Base-by-base conservation (phyloP, 306 rosid species). In the Erythrophleum fordii region DNA sequence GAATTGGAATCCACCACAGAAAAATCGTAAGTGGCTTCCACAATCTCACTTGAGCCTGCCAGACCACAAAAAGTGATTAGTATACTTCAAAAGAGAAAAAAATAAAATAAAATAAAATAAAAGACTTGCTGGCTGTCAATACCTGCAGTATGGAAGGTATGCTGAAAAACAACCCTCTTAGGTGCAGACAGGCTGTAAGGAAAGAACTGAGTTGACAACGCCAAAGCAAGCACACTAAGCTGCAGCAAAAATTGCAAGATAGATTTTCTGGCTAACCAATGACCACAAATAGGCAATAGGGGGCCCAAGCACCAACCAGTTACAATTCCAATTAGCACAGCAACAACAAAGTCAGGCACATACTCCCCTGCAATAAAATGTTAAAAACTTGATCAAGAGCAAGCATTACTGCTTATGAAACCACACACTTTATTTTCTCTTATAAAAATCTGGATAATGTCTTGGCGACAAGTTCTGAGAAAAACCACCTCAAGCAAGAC, bases 1-100 rank as follows among this genome's bases (percentile, higher is more conserved):
- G 97, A 93, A 88, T 96, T 96, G 88, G 99, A 93, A 89, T 96
- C 99, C 82, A 89, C 87, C 25, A 96, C 98, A 77, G 98, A 84
- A 46, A 96, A 83, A 69, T 96, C 98, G 79, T 87, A 96, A 49
- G 89, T 93, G 78, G 99, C 87, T 62, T 96, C 93, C 76, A 86
- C 72, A 73, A 93, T 81, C 81, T 66, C 89, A 84, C 88, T 89
- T 52, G 88, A 73, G 82, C 86, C 99, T 96, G 93, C 75, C 83
- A 89, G 59, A 69, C 52, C 73, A 86, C 67, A 83, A 58, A 60
- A 79, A 71, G 60, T 61, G 6, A 46, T 73, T 55, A 70, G 75
- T 49, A 78, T 55, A 51, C 25, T 22, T 53, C 0, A 42, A 42
- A 59, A 6, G 41, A 73, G 7, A 58, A 22, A 31, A 20, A 14